These are phyloP conservation scores for Amanita inopinata DNA, from an alignment of 768 basidiomycete genomes.

Conservation along the genomic window DNA sequence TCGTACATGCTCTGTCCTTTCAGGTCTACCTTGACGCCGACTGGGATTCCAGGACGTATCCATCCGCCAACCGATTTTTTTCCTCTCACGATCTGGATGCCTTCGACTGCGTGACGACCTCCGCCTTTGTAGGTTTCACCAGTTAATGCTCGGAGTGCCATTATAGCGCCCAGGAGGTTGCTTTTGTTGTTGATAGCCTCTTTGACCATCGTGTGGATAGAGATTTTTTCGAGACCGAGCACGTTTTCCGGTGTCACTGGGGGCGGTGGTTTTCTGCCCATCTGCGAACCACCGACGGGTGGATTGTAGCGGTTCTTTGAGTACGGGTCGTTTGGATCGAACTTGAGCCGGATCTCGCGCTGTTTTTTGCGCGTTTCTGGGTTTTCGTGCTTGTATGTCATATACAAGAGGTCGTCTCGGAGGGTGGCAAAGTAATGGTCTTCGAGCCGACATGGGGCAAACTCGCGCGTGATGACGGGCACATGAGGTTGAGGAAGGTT, in stretches of 20 bases:
- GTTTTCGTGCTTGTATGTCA: constrained; percentile 78
- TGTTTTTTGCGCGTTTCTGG: constrained; percentile 37
- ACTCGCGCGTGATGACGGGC: constrained; percentile 56
- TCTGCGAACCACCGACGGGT: constrained; percentile 59
- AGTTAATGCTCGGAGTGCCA: constrained; percentile 79
- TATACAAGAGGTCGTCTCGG: constrained; percentile 86
- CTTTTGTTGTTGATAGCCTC: constrained; percentile 62
- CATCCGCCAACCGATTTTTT: constrained; percentile 70
- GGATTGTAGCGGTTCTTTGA: constrained; percentile 68
- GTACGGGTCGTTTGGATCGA: constrained; percentile 77
- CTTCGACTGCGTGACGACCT: constrained; percentile 56
- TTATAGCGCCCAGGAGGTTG: constrained; percentile 74
- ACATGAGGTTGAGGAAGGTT: constrained; percentile 71
- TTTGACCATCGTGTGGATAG: constrained; percentile 81
- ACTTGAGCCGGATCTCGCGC: constrained; percentile 53
- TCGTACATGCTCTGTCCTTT: constrained; percentile 92
- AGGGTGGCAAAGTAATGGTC: constrained; percentile 83
- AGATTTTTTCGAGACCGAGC: constrained; percentile 71
- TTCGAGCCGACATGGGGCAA: constrained; percentile 59
- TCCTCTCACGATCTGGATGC: constrained; percentile 70
- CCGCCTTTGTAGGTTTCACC: constrained; percentile 74
- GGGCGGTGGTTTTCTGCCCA: constrained; percentile 59
- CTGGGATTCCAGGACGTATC: constrained; percentile 74
- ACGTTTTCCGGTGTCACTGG: constrained; percentile 61
- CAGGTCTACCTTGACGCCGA: constrained; percentile 85